Conservation (phyloP, 2,329 filamentous ascomycete genomes). For the Aureobasidium lini region DNA sequence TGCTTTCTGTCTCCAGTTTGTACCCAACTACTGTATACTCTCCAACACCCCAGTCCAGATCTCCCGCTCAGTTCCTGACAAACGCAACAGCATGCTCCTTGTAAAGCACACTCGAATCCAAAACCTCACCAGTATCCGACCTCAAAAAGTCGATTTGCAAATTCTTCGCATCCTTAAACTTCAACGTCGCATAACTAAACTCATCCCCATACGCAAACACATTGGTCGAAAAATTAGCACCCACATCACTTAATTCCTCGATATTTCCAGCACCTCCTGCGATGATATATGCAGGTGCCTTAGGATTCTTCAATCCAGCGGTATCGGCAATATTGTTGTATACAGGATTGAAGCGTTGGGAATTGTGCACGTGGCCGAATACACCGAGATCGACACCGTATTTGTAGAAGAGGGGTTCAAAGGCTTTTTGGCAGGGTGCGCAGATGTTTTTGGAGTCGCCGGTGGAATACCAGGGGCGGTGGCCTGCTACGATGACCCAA, state of each 20-base stretch:
- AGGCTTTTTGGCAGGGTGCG: constrained; percentile 43
- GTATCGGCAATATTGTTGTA: constrained; percentile 29
- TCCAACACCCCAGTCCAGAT: too few species aligned
- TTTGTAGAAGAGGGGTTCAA: constrained; percentile 47
- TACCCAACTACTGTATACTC: neutral
- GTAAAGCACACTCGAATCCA: constrained; percentile 20
- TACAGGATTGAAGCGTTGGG: constrained; percentile 44
- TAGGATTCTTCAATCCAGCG: constrained; percentile 42
- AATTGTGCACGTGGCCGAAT: constrained; percentile 53
- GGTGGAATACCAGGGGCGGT: constrained; percentile 36
- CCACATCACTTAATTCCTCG: constrained; percentile 42
- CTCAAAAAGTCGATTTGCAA: constrained; percentile 46
- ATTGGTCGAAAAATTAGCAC: constrained; percentile 36
- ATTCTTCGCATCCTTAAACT: constrained; percentile 39
- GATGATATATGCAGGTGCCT: constrained; percentile 49
- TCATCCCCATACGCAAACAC: constrained; percentile 45
- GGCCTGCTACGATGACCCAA: constrained; percentile 42
- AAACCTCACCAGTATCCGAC: constrained; percentile 34
- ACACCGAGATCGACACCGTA: constrained; percentile 52
- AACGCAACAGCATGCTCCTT: constrained; percentile 17
- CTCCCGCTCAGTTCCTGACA: neutral
- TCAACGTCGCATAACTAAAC: constrained; percentile 46
- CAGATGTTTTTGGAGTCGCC: constrained; percentile 31
- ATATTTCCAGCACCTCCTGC: constrained; percentile 51
- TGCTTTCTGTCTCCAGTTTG: neutral